Base-by-base conservation (phyloP, 495 filamentous ascomycete species). In the Penicillium goetzii region DNA sequence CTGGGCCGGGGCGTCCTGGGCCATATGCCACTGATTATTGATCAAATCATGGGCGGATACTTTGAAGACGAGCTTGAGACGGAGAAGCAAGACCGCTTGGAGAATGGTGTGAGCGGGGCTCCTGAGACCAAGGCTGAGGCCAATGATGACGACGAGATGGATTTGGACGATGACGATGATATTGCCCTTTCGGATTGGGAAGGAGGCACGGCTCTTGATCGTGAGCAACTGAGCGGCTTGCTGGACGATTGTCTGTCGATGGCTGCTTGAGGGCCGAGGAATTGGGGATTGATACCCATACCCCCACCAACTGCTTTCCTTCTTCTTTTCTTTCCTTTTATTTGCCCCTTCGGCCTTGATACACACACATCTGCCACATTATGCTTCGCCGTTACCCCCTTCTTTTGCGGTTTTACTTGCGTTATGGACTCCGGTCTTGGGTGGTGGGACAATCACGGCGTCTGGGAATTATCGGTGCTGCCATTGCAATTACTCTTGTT, bases 21-120 rank as follows among this genome's bases (percentile, higher is more conserved):
- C 14, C 88, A 92, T 66, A 92, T 95, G 81, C 91, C 90, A 0
- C 78, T 91, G 28, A 80, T 95, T 15, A 81, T 86, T 38, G 85
- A 89, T 61, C 84, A 87, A 60, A 86, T 96, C 58, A 83, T 90
- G 76, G 84, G 87, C 60, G 83, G 82, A 6, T 91, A 90, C 63
- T 81, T 90, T 54, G 92, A 93, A 74, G 88, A 90, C 23, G 90
- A 92, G 65, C 81, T 91, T 25, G 89, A 92, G 84, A 68, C 76
- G 33, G 76, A 78, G 68, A 76, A 69, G 33, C 75, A 64, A 82
- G 87, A 76, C 81, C 85, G 69, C 72, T 38, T 64, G 15, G 77
- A 78, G 36, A 79, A 79, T 26, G 56, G 65, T 56, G 30, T 61
- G 40, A 50, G 66, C 55, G 60, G 64, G 53, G 14, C 58, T 4